Percentiles rank a stretch among this genome's conserved stretches.
Conservation (phyloP, 208 protist species). For the Trypanosoma mega region DNA sequence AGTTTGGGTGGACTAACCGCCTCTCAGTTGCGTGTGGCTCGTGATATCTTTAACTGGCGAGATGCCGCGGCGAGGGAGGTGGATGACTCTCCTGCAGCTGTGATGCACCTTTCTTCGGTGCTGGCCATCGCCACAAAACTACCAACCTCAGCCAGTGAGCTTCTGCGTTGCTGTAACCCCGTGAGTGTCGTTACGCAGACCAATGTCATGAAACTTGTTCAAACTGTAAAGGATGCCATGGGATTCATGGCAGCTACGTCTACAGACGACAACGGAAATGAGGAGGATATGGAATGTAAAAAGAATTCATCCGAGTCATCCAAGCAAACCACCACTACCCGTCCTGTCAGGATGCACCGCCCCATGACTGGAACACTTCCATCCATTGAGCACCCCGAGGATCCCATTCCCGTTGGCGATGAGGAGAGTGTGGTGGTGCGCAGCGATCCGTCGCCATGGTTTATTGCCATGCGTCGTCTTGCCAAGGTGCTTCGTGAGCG, state of each 20-base stretch:
- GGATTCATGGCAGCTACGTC: neutral
- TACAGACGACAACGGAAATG: neutral
- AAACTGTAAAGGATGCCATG: slow-evolving; percentile 48
- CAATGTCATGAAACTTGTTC: slow-evolving; percentile 61
- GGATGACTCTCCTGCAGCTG: slow-evolving; percentile 82
- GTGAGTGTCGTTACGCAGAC: slow-evolving; percentile 69
- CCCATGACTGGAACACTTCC: slow-evolving; percentile 83
- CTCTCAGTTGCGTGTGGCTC: slow-evolving; percentile 60
- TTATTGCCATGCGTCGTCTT: slow-evolving; percentile 50
- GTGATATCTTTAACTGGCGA: slow-evolving; percentile 84
- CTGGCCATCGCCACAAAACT: slow-evolving; percentile 83
- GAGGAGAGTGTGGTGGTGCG: slow-evolving; percentile 12
- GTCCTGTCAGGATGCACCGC: slow-evolving; percentile 40
- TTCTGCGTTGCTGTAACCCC: slow-evolving; percentile 71
- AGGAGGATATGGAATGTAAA: too few species aligned
- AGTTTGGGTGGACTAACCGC: slow-evolving; percentile 67
- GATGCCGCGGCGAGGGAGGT: slow-evolving; percentile 70
- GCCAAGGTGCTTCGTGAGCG: slow-evolving; percentile 34
- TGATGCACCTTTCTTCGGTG: slow-evolving; percentile 75
- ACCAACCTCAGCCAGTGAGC: slow-evolving; percentile 62
- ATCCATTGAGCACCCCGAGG: slow-evolving; percentile 42
- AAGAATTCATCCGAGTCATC: too few species aligned
- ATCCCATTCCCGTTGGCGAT: slow-evolving; percentile 15
- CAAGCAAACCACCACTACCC: neutral
- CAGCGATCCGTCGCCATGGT: slow-evolving; percentile 53